These are phyloP conservation scores for Gossypium longicalyx DNA, from an alignment of 345 rosid genomes.

Conservation along the genomic window DNA sequence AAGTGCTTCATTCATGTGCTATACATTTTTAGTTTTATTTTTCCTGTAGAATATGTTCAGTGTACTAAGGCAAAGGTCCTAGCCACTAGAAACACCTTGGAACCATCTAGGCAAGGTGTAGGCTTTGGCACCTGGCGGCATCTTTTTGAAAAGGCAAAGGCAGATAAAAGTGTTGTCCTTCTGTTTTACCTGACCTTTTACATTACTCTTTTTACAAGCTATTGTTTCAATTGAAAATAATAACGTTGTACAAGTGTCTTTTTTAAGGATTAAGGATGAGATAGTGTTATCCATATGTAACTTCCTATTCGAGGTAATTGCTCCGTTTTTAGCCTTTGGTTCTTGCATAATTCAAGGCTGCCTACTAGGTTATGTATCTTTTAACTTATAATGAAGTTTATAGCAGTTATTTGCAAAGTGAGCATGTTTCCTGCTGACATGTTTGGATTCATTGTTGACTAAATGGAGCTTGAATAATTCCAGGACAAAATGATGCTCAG, in stretches of 20 bases:
- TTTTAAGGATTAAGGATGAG: not conserved
- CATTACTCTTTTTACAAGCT: too few species aligned
- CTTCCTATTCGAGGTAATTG: not conserved
- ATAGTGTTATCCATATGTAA: not conserved
- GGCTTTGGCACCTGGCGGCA: not conserved
- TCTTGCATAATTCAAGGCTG: not conserved
- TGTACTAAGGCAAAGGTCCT: not conserved
- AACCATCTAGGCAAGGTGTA: not conserved
- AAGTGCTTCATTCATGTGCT: too few species aligned
- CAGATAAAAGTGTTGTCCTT: not conserved
- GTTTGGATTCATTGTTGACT: conserved; percentile 6
- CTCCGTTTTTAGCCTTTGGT: not conserved
- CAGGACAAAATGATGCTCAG: conserved; percentile 57
- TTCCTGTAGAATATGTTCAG: not conserved
- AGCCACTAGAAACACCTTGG: not conserved
- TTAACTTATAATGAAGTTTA: not conserved
- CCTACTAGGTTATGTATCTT: not conserved
- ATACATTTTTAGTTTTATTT: not conserved
- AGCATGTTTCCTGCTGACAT: not conserved
- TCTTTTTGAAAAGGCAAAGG: not conserved
- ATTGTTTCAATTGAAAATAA: not conserved
- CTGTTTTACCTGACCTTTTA: not conserved
- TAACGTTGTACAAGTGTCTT: not conserved
- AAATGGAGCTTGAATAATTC: conserved; percentile 9
- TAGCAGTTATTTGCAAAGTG: not conserved